Percentiles rank a stretch among this genome's conserved stretches.
Conservation (phyloP, 495 filamentous ascomycete species). For the Podospora didyma region DNA sequence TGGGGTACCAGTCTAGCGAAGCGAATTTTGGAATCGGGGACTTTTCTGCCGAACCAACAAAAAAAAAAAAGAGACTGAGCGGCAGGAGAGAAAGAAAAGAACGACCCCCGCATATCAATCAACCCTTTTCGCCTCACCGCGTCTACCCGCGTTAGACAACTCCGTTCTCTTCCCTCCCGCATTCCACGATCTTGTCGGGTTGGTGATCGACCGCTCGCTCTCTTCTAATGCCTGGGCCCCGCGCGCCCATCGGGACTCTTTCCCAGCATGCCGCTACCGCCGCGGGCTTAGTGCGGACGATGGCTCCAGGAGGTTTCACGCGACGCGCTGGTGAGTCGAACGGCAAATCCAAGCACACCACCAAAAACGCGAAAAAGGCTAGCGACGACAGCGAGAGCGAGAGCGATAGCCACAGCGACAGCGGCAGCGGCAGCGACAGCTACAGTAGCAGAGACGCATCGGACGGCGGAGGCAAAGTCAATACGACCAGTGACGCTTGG, state of each 20-base stretch:
- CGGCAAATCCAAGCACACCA: conserved; percentile 3
- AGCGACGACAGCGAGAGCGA: conserved; percentile 8
- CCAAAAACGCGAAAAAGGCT: conserved; percentile 10
- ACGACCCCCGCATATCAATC: no score
- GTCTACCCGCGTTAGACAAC: not conserved
- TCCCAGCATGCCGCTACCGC: conserved; percentile 25
- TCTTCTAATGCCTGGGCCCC: conserved; percentile 30
- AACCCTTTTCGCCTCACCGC: not conserved
- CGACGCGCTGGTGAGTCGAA: conserved; percentile 15
- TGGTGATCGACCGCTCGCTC: not conserved
- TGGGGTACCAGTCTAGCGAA: no score
- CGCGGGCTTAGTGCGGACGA: conserved; percentile 23
- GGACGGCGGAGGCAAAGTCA: not conserved
- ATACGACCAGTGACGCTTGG: conserved; percentile 2
- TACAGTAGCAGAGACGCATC: conserved; percentile 24
- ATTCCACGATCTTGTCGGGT: not conserved
- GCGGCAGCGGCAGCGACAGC: conserved; percentile 21
- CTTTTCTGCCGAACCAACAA: no score
- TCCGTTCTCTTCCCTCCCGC: not conserved
- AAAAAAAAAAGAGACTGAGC: no score
- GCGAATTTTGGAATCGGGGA: not conserved
- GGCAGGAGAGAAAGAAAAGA: no score
- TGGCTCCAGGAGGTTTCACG: conserved; percentile 14
- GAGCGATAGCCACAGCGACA: conserved; percentile 16
- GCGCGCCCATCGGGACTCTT: conserved; percentile 28